Percentiles rank a stretch among this genome's conserved stretches.
phyloP scores from a whole-genome alignment of 2,329 filamentous ascomycete species.

The Elsinoe ampelina region DNA sequence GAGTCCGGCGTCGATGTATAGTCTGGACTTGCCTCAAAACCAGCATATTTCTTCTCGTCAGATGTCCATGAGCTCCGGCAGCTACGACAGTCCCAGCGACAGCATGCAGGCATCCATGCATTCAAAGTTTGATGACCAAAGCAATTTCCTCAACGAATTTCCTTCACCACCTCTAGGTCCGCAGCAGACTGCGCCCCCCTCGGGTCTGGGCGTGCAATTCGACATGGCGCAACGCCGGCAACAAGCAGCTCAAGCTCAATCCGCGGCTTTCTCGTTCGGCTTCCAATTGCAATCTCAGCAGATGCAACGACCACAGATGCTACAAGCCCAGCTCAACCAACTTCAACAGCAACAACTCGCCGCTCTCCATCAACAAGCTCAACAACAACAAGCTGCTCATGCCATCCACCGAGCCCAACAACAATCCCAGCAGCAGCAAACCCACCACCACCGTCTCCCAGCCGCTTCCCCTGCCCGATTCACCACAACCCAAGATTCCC shows the following conservation, averaged over 20 bases:
- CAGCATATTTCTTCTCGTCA: background rate
- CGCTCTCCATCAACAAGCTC: constrained; percentile 19
- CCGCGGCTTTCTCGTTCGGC: constrained; percentile 24
- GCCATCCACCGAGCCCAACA: constrained; percentile 14
- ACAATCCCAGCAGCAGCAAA: constrained; percentile 41
- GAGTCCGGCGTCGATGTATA: constrained; percentile 1
- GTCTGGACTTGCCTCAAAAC: background rate
- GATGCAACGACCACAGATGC: constrained; percentile 19
- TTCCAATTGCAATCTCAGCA: constrained; percentile 27
- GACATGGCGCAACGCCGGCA: constrained; percentile 14
- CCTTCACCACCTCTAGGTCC: background rate
- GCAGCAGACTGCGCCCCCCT: background rate
- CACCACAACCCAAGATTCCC: constrained; percentile 50
- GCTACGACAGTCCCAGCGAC: constrained; percentile 4
- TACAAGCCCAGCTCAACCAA: constrained; percentile 12
- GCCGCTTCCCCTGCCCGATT: constrained; percentile 63
- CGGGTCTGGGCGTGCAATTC: background rate
- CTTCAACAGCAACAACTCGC: constrained; percentile 14
- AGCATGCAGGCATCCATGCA: constrained; percentile 4
- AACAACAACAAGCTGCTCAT: constrained; percentile 18
- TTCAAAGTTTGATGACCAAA: background rate
- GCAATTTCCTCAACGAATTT: background rate
- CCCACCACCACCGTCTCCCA: constrained; percentile 71
- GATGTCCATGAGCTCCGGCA: constrained; percentile 1
- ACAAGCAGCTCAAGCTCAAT: constrained; percentile 18